Evolutionary conservation across 2,329 filamentous ascomycete genomes (phyloP), one percentile per base, ranked within the genome.

Genomic region (Fusarium paranaense): DNA sequence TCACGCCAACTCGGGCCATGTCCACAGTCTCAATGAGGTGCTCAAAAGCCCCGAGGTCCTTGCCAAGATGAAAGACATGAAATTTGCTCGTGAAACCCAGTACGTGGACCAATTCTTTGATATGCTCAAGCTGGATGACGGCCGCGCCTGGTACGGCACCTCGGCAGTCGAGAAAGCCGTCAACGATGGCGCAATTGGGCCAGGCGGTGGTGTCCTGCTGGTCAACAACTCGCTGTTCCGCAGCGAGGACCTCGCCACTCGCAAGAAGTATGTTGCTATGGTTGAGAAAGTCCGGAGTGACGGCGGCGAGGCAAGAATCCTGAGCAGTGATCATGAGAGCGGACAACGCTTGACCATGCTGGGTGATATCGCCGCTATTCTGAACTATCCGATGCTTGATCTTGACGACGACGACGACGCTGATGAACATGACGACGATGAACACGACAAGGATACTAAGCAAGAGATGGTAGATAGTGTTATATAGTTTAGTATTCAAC

Each of bases 291-390:
- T 98, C n/a, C 91, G 92, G 74, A 91, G 91, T 4, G 92, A 95
- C 73, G 97, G 96, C 6, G 97, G 96, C 2, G 95, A 98, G 74
- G 94, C 95, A 1, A 88, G 94, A 63, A 90, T 98, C n/a, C 84
- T 98, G 32, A 98, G 96, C 82, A 95, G 94, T 78, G 93, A 97
- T 79, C 96, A 98, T 82, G 96, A 98, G 85, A 98, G 95, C 81
- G 97, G 97, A 1, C 93, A 93, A 84, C 87, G 95, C 69, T 84
- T 99, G 16, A 94, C 95, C 75, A 93, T 92, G 14, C 82, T 98
- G 69, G 95, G 97, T 1, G 94, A 95, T 20, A 93, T 99, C 71
- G 97, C 96, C 18, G 95, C 95, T 2, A 93, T 98, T 32, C 85
- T 98, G 72, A 98, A 96, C 14, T 99, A 95, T 81, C 95, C 97